Conservation (phyloP, 495 filamentous ascomycete species). For the Hyaloscypha bicolor region DNA sequence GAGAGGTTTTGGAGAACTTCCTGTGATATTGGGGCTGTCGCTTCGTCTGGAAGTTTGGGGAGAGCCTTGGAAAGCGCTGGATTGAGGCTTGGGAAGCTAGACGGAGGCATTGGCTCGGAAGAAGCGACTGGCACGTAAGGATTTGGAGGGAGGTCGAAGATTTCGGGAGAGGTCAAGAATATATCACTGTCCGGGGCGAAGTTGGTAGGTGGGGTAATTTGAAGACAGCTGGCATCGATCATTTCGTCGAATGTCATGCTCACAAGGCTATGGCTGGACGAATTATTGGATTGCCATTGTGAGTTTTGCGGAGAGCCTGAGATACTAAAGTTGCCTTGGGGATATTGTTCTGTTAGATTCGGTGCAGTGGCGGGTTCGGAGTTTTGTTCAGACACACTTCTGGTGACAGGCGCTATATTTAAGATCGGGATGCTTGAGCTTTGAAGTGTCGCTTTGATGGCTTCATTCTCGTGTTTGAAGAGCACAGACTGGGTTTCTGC, state of each 20-base stretch:
- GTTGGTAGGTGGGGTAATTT: conserved; percentile 14
- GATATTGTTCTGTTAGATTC: not conserved
- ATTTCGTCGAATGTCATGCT: conserved; percentile 26
- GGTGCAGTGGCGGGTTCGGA: not conserved
- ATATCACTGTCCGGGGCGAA: not conserved
- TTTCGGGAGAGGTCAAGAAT: not conserved
- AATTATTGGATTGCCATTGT: conserved; percentile 11
- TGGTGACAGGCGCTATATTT: not conserved
- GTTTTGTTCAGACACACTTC: not conserved
- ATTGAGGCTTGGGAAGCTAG: conserved; percentile 6
- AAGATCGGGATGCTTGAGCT: conserved; percentile 9
- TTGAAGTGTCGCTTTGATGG: conserved; percentile 28
- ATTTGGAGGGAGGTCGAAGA: not conserved
- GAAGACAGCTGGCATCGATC: conserved; percentile 20
- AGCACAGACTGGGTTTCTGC: conserved; percentile 33
- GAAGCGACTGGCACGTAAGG: not conserved
- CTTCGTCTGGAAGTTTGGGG: conserved; percentile 14
- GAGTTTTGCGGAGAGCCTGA: not conserved
- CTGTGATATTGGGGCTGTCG: not conserved
- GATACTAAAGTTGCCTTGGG: not conserved
- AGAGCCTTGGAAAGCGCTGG: conserved; percentile 1
- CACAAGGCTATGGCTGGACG: conserved; percentile 11
- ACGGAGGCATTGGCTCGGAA: not conserved
- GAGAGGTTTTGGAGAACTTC: conserved; percentile 38
- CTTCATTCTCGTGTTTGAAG: conserved; percentile 43